Base-by-base conservation (phyloP, 2,329 filamentous ascomycete species). In the Penicillium carneum region DNA sequence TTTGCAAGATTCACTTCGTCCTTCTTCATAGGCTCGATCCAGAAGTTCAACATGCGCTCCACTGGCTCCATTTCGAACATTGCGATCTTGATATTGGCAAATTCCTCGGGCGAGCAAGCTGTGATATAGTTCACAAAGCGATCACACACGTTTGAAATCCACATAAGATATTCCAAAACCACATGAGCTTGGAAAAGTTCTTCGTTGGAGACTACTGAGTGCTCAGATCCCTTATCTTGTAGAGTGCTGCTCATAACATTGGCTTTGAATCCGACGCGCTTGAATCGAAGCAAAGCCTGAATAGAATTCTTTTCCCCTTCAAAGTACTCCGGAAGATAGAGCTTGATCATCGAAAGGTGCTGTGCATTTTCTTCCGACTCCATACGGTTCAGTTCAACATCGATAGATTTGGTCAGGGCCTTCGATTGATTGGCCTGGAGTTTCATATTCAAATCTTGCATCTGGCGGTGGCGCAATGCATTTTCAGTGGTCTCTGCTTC, bases 391-490 rank as follows among this genome's bases (percentile, higher is more conserved):
- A 98, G 82, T 75, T 98, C 93, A 33, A 97, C 84, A 68, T 97
- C 93, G 64, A 99, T 96, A 0, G 93, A 93, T 81, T 97, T 98
- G 72, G 92, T 89, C 76, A 97, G 94, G 2, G 94, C 90, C 81
- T 97, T 97, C 42, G 92, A 87, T 11, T 93, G 93, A 12, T 93
- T 96, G 58, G 91, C 86, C 73, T 97, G 94, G 45, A 99, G 85
- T 79, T 96, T 96, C 85, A 94, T 87, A 77, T 98, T 98, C 47
- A 99, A 85, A 72, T 99, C 94, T 87, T 97, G 91, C 90, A 99
- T 96, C 56, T 94, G 93, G 64, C 93, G 88, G 46, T 94, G 96
- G 64, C 92, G 90, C 70, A 87, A 91, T 66, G 89, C 93, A 57
- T 98, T 86, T 76, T 98, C 92, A 74, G 93, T 93, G 0, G 94